These are phyloP conservation scores for Monosporascus sp. DNA, from an alignment of 2,329 filamentous ascomycete genomes.

Conservation along the genomic window DNA sequence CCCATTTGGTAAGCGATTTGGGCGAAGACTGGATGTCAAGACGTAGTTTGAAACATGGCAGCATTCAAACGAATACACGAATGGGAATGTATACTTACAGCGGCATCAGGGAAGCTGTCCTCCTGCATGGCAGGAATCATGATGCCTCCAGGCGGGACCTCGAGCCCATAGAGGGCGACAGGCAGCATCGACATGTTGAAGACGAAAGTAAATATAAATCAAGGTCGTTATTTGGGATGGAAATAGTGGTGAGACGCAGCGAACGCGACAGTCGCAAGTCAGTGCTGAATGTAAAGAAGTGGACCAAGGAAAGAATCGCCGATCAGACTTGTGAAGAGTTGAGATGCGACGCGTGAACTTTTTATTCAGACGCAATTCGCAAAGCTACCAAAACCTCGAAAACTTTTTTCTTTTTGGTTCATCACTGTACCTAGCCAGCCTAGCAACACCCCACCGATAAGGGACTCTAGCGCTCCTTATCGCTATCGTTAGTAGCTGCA, in stretches of 20 bases:
- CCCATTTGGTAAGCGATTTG: neutral
- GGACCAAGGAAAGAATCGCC: neutral
- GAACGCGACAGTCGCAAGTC: neutral
- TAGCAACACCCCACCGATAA: neutral
- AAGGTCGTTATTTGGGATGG: neutral
- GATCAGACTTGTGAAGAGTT: neutral
- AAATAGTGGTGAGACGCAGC: neutral
- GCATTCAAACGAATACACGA: neutral
- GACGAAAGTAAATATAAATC: conserved; percentile 1
- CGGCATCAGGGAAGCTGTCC: conserved; percentile 59
- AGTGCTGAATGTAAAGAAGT: neutral
- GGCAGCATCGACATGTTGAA: conserved; percentile 51
- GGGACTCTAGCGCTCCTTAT: neutral
- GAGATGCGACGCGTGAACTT: neutral
- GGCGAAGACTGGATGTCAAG: neutral
- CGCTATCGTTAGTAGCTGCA: neutral
- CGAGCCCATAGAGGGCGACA: conserved; percentile 86
- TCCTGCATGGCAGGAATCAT: conserved; percentile 74
- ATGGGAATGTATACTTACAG: conserved; percentile 53
- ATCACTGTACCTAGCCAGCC: neutral
- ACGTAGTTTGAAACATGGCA: neutral
- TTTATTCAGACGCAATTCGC: neutral
- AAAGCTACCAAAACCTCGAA: neutral
- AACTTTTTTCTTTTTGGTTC: neutral
- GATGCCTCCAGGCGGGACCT: conserved; percentile 80